Conservation (phyloP, 2,329 filamentous ascomycete species). For the Aspergillus jensenii region DNA sequence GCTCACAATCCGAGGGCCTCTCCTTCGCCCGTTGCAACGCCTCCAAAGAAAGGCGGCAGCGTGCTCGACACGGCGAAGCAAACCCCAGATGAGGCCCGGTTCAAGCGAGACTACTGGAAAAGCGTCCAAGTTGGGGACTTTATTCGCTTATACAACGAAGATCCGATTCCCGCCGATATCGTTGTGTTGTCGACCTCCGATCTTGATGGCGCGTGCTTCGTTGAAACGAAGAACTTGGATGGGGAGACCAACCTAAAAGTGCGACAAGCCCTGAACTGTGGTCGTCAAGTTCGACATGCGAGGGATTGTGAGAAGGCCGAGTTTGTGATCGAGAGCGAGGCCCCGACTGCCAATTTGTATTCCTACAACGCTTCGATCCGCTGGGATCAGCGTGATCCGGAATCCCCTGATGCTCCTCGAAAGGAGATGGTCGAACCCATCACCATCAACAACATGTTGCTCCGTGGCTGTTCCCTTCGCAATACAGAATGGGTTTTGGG, state of each 20-base stretch:
- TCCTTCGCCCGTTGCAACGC: slow-evolving; percentile 11
- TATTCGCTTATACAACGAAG: slow-evolving; percentile 92
- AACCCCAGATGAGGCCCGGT: slow-evolving; percentile 70
- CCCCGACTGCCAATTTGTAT: slow-evolving; percentile 90
- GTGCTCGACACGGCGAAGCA: slow-evolving; percentile 72
- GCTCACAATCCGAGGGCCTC: slow-evolving; percentile 26
- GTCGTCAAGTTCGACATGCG: slow-evolving; percentile 79
- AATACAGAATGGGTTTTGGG: slow-evolving; percentile 97
- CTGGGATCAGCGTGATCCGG: slow-evolving; percentile 74
- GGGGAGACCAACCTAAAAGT: slow-evolving; percentile 98
- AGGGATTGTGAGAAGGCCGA: slow-evolving; percentile 87
- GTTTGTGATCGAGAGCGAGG: slow-evolving; percentile 86
- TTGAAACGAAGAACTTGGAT: slow-evolving; percentile 97
- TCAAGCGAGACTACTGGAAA: slow-evolving; percentile 95
- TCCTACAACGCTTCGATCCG: slow-evolving; percentile 87
- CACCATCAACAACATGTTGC: slow-evolving; percentile 89
- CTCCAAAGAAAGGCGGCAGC: slow-evolving; percentile 56
- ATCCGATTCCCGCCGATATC: slow-evolving; percentile 90
- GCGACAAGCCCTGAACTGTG: slow-evolving; percentile 83
- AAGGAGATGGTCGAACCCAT: slow-evolving; percentile 89
- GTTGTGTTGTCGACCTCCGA: slow-evolving; percentile 93
- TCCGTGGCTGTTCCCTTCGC: slow-evolving; percentile 87
- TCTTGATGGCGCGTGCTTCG: slow-evolving; percentile 89
- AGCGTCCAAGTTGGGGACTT: slow-evolving; percentile 94
- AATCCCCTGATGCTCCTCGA: slow-evolving; percentile 60